Evolutionary conservation across 805 yeast genomes (phyloP).

Genomic region (Candida bentonensis): DNA sequence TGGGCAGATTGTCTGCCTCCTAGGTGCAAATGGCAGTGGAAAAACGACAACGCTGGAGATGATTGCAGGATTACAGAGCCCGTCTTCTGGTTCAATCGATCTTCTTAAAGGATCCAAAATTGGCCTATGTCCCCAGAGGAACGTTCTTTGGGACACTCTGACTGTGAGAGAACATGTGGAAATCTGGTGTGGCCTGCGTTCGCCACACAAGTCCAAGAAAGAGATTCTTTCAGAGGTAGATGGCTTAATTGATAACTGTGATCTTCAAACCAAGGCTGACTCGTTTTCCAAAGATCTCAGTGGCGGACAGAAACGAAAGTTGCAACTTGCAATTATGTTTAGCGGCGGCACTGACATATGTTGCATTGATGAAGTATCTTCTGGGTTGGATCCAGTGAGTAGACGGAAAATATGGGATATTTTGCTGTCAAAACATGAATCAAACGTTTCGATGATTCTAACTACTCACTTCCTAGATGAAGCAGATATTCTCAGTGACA

Average conservation of each 20-base stretch:
- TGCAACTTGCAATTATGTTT: constrained; percentile 24
- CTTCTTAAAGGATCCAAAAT: constrained; percentile 15
- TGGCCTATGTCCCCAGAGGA: constrained; percentile 24
- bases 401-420: constrained; percentile 25
- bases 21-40: constrained; percentile 27
- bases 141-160: constrained; percentile 23
- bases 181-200: constrained; percentile 21
- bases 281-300: constrained; percentile 14
- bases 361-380: constrained; percentile 25
- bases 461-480: constrained; percentile 25
- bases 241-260: constrained; percentile 17
- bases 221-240: constrained; percentile 8
- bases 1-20: constrained; percentile 22
- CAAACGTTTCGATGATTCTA: constrained; percentile 15
- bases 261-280: constrained; percentile 14
- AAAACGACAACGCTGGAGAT: constrained; percentile 25
- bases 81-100: constrained; percentile 15
- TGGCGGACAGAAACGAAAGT: constrained; percentile 25
- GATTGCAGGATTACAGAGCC: constrained; percentile 21
- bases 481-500: constrained; percentile 23
- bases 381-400: constrained; percentile 24
- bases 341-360: constrained; percentile 23
- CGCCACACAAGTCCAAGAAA: constrained; percentile 3
- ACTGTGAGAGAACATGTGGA: constrained; percentile 21
- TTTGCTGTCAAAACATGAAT: constrained; percentile 17